phyloP scores from a whole-genome alignment of 257 asterid species.

The Striga asiatica region DNA sequence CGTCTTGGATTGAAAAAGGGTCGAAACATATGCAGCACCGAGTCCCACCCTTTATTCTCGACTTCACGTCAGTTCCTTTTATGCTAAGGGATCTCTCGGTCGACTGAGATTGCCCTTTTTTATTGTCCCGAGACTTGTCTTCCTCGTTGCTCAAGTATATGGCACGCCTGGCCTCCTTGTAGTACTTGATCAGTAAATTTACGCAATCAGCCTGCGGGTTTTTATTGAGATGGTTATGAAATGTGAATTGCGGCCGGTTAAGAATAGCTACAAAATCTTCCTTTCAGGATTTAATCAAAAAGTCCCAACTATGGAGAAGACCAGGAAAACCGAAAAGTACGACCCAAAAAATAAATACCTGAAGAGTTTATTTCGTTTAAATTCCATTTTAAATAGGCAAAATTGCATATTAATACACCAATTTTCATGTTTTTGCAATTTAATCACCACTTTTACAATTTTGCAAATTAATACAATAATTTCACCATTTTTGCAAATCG shows the following conservation, averaged over 20 bases:
- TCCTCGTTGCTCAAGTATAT: slow-evolving; percentile 71
- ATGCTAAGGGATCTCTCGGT: slow-evolving; percentile 40
- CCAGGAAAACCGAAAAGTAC: too few relatives aligned
- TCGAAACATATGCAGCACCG: slow-evolving; percentile 97
- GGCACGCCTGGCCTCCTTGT: slow-evolving; percentile 88
- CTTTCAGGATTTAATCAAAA: too few relatives aligned
- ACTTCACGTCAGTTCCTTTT: slow-evolving; percentile 57
- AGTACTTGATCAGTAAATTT: slow-evolving; percentile 69
- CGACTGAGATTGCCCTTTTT: slow-evolving; percentile 22
- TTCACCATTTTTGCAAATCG: too few relatives aligned
- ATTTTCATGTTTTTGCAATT: too few relatives aligned
- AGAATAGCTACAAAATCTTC: too few relatives aligned
- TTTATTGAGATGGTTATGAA: not conserved
- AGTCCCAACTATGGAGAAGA: too few relatives aligned
- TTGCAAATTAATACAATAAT: too few relatives aligned
- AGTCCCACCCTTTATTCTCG: slow-evolving; percentile 68
- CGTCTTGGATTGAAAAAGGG: slow-evolving; percentile 67
- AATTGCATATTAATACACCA: too few relatives aligned
- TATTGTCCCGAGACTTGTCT: slow-evolving; percentile 42
- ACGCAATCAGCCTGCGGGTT: slow-evolving; percentile 78
- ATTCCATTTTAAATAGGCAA: too few relatives aligned
- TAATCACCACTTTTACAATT: too few relatives aligned
- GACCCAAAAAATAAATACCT: too few relatives aligned
- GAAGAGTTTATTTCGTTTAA: too few relatives aligned
- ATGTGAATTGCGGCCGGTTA: not conserved